These are phyloP conservation scores for Pichia sp. DNA, from an alignment of 1,139 yeast species.

Conservation along the genomic window DNA sequence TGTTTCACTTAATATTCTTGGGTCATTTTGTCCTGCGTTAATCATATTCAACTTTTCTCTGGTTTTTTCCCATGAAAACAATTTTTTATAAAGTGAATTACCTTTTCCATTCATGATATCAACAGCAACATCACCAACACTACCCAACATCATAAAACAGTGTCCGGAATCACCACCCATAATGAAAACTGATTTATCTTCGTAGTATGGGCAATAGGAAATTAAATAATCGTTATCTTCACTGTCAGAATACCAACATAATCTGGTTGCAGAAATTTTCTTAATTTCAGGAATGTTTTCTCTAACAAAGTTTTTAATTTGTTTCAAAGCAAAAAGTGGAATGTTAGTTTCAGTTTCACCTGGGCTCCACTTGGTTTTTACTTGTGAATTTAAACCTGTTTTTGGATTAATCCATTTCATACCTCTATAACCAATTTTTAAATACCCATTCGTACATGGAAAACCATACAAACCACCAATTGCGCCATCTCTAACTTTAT, in stretches of 20 bases:
- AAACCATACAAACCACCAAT: constrained; percentile 27
- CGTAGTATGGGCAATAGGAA: constrained; percentile 27
- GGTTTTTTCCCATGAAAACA: constrained; percentile 26
- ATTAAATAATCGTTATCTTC: constrained; percentile 30
- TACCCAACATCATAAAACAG: constrained; percentile 28
- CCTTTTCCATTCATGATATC: constrained; percentile 19
- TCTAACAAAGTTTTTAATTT: constrained; percentile 20
- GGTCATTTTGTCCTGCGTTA: constrained; percentile 22
- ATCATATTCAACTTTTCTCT: constrained; percentile 23
- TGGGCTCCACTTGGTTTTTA: constrained; percentile 21
- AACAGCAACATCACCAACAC: constrained; percentile 21
- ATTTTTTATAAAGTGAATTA: constrained; percentile 17
- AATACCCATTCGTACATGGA: constrained; percentile 21
- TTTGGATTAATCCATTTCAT: constrained; percentile 23
- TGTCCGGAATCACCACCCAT: constrained; percentile 34
- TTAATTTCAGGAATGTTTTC: constrained; percentile 21
- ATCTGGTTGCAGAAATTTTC: constrained; percentile 18
- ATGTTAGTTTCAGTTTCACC: constrained; percentile 14
- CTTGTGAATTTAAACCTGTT: constrained; percentile 16
- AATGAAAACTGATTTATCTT: constrained; percentile 27
- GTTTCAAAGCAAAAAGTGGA: constrained; percentile 19
- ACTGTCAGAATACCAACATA: constrained; percentile 32
- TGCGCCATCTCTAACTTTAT: constrained; percentile 20
- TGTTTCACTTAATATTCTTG: constrained; percentile 22
- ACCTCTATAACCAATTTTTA: constrained; percentile 25